phyloP scores from a whole-genome alignment of 129 eudicot species.

The Artemisia annua region DNA sequence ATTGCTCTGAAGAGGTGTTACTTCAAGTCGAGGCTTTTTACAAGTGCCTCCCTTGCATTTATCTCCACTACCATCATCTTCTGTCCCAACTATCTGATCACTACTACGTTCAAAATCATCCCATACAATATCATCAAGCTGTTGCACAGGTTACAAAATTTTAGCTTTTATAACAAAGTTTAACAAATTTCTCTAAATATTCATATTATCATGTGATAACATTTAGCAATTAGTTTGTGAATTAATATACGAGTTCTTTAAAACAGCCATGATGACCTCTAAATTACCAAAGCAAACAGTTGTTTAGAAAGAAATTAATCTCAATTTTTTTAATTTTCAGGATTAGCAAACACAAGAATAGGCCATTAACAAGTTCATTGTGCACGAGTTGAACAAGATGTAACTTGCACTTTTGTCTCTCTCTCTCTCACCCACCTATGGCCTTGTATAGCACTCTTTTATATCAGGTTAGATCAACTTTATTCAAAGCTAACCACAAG shows the following conservation, averaged over 20 bases:
- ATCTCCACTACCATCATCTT: slow-evolving; percentile 33
- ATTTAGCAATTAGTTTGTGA: neutral
- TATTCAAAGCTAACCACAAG: too few relatives aligned
- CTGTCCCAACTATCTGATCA: slow-evolving; percentile 79
- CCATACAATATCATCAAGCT: slow-evolving; percentile 89
- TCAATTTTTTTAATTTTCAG: neutral
- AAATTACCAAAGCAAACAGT: too few relatives aligned
- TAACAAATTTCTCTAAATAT: too few relatives aligned
- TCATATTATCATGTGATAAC: neutral
- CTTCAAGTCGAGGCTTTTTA: slow-evolving; percentile 62
- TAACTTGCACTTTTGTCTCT: too few relatives aligned
- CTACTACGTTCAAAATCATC: slow-evolving; percentile 62
- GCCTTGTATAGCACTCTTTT: too few relatives aligned
- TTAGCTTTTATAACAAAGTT: slow-evolving; percentile 20
- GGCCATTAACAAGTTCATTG: too few relatives aligned
- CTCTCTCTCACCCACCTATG: too few relatives aligned
- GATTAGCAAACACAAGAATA: neutral
- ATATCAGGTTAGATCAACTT: too few relatives aligned
- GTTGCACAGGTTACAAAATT: slow-evolving; percentile 40
- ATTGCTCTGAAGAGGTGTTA: slow-evolving; percentile 34
- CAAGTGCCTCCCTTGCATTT: slow-evolving; percentile 35
- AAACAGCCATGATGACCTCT: too few relatives aligned
- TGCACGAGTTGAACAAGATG: too few relatives aligned
- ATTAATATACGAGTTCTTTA: too few relatives aligned
- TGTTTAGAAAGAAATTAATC: too few relatives aligned